Conservation (phyloP, 192 early-diverging fungal genomes). For the Backusella liffmaniae region DNA sequence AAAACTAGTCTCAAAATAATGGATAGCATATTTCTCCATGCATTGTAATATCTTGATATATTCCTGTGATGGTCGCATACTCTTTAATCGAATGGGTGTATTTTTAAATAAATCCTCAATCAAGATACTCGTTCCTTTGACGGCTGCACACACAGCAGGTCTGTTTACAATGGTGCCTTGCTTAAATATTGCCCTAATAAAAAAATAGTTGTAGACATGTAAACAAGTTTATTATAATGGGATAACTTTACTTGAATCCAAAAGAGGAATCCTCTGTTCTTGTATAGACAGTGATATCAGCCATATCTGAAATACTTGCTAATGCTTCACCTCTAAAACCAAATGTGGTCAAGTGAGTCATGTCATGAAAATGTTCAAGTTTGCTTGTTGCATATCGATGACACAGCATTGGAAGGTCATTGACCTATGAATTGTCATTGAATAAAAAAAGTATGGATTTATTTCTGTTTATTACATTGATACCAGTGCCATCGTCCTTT, state of each 20-base stretch:
- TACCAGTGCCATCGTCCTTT: conserved; percentile 84
- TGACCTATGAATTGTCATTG: neutral
- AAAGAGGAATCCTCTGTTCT: neutral
- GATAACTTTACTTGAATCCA: neutral
- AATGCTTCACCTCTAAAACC: conserved; percentile 94
- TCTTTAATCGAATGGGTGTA: neutral
- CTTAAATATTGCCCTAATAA: neutral
- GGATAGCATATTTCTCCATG: conserved; percentile 9
- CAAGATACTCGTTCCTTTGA: neutral
- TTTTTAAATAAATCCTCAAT: conserved; percentile 13
- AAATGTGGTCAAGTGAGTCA: conserved; percentile 70
- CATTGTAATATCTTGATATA: neutral
- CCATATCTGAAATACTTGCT: neutral
- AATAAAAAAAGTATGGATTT: conserved; percentile 42
- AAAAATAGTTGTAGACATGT: too few relatives aligned
- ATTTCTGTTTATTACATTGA: conserved; percentile 53
- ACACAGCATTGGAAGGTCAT: conserved; percentile 37
- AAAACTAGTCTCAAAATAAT: neutral
- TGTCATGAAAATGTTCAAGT: conserved; percentile 72
- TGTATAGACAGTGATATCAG: neutral
- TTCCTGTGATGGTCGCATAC: neutral
- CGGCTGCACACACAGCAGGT: neutral
- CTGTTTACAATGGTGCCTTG: neutral
- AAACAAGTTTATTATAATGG: neutral
- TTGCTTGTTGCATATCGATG: conserved; percentile 87